Conservation (phyloP, 495 filamentous ascomycete species). For the Aspergillus kassunensis region DNA sequence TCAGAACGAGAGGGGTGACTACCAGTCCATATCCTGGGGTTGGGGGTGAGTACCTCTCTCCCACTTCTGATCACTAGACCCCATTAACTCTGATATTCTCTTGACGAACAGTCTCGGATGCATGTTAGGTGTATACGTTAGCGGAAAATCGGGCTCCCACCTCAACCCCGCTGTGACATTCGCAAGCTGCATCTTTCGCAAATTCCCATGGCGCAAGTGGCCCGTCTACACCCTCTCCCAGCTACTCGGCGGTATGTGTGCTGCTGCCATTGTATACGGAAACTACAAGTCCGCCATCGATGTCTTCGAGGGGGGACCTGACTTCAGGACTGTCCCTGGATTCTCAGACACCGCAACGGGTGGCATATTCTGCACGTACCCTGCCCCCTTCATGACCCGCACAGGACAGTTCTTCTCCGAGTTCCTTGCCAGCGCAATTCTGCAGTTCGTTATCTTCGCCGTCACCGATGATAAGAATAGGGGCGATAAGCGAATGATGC, state of each 20-base stretch:
- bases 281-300: slow-evolving; percentile 56
- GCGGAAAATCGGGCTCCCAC: slow-evolving; percentile 55
- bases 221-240: slow-evolving; percentile 53
- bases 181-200: slow-evolving; percentile 57
- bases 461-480: slow-evolving; percentile 57
- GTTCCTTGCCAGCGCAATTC: slow-evolving; percentile 55
- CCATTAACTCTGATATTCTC: too few relatives aligned
- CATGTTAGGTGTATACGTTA: slow-evolving; percentile 64
- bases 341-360: slow-evolving; percentile 54
- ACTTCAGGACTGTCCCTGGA: slow-evolving; percentile 54
- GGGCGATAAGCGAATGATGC: slow-evolving; percentile 46
- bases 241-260: slow-evolving; percentile 51
- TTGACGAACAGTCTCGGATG: slow-evolving; percentile 42
- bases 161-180: slow-evolving; percentile 66
- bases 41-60: slow-evolving; percentile 48
- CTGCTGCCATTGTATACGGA: slow-evolving; percentile 51
- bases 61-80: slow-evolving; percentile 6
- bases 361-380: slow-evolving; percentile 65
- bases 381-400: slow-evolving; percentile 55
- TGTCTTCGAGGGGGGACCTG: slow-evolving; percentile 49
- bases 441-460: slow-evolving; percentile 67
- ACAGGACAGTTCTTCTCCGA: slow-evolving; percentile 60
- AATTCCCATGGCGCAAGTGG: slow-evolving; percentile 57
- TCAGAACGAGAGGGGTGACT: slow-evolving; percentile 45
- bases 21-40: slow-evolving; percentile 60